Base-by-base conservation (phyloP, 1,139 yeast genomes). In the Arxiozyma bovina region DNA sequence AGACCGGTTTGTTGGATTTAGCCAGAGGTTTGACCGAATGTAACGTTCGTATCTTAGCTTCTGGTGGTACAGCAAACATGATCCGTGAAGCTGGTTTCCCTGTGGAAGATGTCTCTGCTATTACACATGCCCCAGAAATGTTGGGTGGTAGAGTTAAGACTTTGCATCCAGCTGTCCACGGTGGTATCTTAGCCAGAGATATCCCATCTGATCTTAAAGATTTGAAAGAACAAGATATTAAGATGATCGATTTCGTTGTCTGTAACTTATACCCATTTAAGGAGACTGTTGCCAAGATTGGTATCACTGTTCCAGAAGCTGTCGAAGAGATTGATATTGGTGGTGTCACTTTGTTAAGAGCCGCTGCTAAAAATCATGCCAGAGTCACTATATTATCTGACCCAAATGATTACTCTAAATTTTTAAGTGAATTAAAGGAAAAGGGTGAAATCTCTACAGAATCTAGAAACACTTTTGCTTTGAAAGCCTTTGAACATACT, bases 61-160 rank as follows among this genome's bases (percentile, higher is more conserved):
- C 97, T 45, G 99, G 99, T 58, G 99, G 99, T 69, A 93, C 99
- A 56, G 95, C 99, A 55, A 82, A 80, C 67, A 79, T 93, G 78
- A 85, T 93, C 57, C 87, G 96, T 71, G 98, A 91, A 70, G 96
- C 97, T 53, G 98, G 98, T 21, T 91, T 93, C 82, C 93, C 96
- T 51, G 98, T 93, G 41, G 96, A 90, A 63, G 99, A 93, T 69
- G 97, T 93, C 55, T 85, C 95, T 53, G 74, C 94, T 57, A 89
- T 93, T 70, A 93, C 99, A 51, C 95, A 90, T 69, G 98, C 98
- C 43, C 99, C 99, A 53, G 99, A 93, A 74, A 93, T 93, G 96
- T 80, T 93, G 64, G 96, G 97, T 57, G 99, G 99, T 60, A 83
- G 99, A 75, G 99, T 93, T 65, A 93, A 93, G 78, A 93, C 99